phyloP scores from a whole-genome alignment of 495 filamentous ascomycete species.

The Aspergillus panamensis region DNA sequence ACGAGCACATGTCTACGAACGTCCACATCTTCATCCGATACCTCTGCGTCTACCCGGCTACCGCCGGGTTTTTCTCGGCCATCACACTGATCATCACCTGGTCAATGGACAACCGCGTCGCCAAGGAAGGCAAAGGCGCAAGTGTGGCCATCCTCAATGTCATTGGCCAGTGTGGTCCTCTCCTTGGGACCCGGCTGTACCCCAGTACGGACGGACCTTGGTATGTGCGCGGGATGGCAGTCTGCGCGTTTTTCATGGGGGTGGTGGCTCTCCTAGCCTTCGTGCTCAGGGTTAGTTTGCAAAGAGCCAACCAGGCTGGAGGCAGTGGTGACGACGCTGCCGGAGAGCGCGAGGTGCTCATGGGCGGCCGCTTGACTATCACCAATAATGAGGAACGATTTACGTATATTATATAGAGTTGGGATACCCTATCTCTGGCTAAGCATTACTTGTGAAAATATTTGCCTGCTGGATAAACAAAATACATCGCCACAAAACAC shows the following conservation, averaged over 20 bases:
- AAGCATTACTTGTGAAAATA: neutral
- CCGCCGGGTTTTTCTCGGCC: conserved; percentile 57
- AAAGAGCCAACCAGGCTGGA: conserved; percentile 36
- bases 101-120: conserved; percentile 60
- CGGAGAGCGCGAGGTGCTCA: conserved; percentile 39
- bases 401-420: conserved; percentile 32
- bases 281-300: conserved; percentile 45
- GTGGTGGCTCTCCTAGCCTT: conserved; percentile 45
- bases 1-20: conserved; percentile 27
- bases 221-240: conserved; percentile 56
- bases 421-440: neutral
- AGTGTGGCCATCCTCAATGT: conserved; percentile 57
- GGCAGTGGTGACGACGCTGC: conserved; percentile 5
- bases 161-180: conserved; percentile 60
- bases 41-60: conserved; percentile 54
- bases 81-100: conserved; percentile 63
- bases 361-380: conserved; percentile 31
- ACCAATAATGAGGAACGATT: conserved; percentile 25
- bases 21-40: conserved; percentile 48
- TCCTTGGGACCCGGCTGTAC: conserved; percentile 60
- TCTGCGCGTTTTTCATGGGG: conserved; percentile 58
- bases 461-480: neutral
- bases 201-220: conserved; percentile 54
- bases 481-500: neutral
- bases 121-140: conserved; percentile 53